Evolutionary conservation across 2,329 filamentous ascomycete species (phyloP), one percentile per base, ranked within the genome.

Genomic region (Aquanectria penicillioides): DNA sequence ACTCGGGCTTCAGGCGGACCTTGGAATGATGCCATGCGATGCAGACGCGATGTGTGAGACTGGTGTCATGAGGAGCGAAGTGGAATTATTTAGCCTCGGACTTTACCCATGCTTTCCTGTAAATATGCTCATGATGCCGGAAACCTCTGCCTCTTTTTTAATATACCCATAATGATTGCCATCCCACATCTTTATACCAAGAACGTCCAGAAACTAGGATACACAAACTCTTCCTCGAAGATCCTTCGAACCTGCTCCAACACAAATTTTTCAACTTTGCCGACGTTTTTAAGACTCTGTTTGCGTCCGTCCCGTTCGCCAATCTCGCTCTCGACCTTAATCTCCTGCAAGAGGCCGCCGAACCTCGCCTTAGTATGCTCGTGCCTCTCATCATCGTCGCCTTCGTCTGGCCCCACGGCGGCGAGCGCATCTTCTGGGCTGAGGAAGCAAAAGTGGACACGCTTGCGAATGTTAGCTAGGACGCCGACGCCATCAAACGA

Each of bases 201-300:
- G 75, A 98, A 97, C 1, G 94, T 98, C 94, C 94, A 98, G 77
- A 96, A 98, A 76, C 94, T 97, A 38, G 95, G 95, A 78, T 97
- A 98, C 62, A 98, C 94, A 78, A 98, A 95, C 75, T 99, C 95
- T 73, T 98, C 95, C 77, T 99, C 95, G 71, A 99, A 98, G 69
- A 99, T 98, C 71, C 93, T 87, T 73, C 94, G 88, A 62, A 99
- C 95, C 77, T 98, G 94, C 75, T 98, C 94, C 59, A 99, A 83
- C 55, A 99, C 93, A 75, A 99, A 99, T 70, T 93, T 91, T 80
- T 99, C 95, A 57, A 99, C 95, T 82, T 99, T 99, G 58, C 95
- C 94, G 46, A 99, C 94, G 74, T 99, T 99, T 83, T 97, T 98
- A 59, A 99, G 80, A 41, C 94, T 95, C 79, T 97, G 94, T 78